These are phyloP conservation scores for Hirschfeldia incana DNA, from an alignment of 345 rosid genomes.

Conservation along the genomic window DNA sequence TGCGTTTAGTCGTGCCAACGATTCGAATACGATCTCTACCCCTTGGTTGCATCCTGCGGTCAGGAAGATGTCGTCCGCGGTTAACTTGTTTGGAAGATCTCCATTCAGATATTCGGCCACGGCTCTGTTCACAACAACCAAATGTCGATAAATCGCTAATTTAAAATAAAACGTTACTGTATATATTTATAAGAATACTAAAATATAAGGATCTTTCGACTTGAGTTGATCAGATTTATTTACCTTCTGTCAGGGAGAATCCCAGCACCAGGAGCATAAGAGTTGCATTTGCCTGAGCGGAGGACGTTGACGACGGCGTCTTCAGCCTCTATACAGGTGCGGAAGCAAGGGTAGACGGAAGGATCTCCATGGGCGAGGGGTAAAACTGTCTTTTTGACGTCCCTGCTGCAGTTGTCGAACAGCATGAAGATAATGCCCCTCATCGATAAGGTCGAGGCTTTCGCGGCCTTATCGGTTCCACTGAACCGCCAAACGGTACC, in stretches of 20 bases:
- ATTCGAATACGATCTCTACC: slow-evolving; percentile 47
- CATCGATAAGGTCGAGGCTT: slow-evolving; percentile 37
- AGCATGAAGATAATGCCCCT: slow-evolving; percentile 48
- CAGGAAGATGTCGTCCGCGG: slow-evolving; percentile 53
- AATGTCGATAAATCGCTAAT: too few relatives aligned
- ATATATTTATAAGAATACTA: not conserved
- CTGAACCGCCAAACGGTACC: slow-evolving; percentile 44
- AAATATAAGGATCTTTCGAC: not conserved
- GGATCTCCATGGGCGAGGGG: slow-evolving; percentile 82
- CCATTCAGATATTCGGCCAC: slow-evolving; percentile 50
- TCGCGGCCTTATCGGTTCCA: slow-evolving; percentile 28
- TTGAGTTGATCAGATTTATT: too few relatives aligned
- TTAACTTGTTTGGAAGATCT: slow-evolving; percentile 53
- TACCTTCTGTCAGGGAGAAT: slow-evolving; percentile 61
- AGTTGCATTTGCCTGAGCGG: slow-evolving; percentile 53
- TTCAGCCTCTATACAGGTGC: slow-evolving; percentile 51
- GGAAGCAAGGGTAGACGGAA: slow-evolving; percentile 60
- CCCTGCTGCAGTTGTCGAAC: slow-evolving; percentile 43
- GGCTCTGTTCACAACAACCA: slow-evolving; percentile 43
- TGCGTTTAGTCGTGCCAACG: slow-evolving; percentile 52
- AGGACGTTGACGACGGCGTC: slow-evolving; percentile 56
- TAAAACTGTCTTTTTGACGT: slow-evolving; percentile 41
- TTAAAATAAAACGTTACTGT: too few relatives aligned
- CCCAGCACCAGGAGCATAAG: slow-evolving; percentile 52
- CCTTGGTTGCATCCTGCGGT: slow-evolving; percentile 61